Evolutionary conservation across 768 basidiomycete genomes (phyloP), one percentile per base, ranked within the genome.

Genomic region (Amanita jacksonii): DNA sequence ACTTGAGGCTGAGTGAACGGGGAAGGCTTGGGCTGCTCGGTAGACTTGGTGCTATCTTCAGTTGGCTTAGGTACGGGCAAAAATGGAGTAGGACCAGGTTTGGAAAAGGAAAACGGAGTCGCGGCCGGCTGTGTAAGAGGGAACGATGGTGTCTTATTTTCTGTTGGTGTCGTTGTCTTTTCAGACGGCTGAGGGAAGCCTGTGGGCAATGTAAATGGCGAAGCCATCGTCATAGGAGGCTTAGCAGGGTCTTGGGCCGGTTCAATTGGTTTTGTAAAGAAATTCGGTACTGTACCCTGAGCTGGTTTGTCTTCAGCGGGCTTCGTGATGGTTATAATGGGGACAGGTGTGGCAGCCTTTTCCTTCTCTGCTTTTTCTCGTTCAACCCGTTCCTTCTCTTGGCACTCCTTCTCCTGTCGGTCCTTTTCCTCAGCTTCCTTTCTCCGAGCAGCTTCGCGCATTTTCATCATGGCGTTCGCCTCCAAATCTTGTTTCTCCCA

Each of bases 401-500:
- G 35, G 15, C 54, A 56, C 39, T 63, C 57, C 48, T 55, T 59
- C 42, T 54, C 54, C 24, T 47, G 45, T 25, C 39, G 49, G 52
- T 65, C 73, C 36, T 56, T 62, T 45, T 63, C 61, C 27, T 62
- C 64, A 62, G 68, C 56, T 59, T 76, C 62, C 52, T 70, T 73
- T 49, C 63, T 63, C 41, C 58, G 57, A 45, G 63, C 70, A 9
- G 66, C 65, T 43, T 72, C 68, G 38, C 85, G 69, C 53, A 89
- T 74, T 55, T 72, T 80, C 53, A 74, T 73, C 72, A 89, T 81
- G 18, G 85, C 83, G 33, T 76, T 75, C 3, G 86, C 86, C 53
- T 90, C 86, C 23, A 85, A 59, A 52, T 90, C 85, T 58, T 89
- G 85, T 49, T 86, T 88, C 59, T 89, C 86, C 83, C 83, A 87